Evolutionary conservation across 2,329 filamentous ascomycete species (phyloP), one percentile per base, ranked within the genome.

Genomic region (Hymenotorrendiella dingleyae): DNA sequence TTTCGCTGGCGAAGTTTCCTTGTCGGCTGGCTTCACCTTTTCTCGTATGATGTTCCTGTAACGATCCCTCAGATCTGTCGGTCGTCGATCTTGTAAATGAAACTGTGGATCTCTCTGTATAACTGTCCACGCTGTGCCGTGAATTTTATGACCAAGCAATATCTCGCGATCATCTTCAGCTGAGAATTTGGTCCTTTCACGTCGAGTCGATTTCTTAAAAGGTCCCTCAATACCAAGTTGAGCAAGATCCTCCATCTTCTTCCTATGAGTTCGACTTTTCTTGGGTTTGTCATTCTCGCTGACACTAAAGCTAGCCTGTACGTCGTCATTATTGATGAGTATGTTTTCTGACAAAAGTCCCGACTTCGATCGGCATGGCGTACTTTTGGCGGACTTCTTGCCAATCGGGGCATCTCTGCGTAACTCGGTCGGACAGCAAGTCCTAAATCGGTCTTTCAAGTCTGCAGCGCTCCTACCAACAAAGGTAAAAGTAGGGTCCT

Each of bases 361-460:
- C 12, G 71, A 70, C 47, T 69, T 76, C 3, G 63, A 59, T 48
- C 65, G 71, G 36, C 49, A 53, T 47, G 57, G 46, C 52, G 54
- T 28, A 6, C 16, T 28, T 9, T 12, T 36, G 12, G 28, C 30
- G n/a, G 22, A 14, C 9, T 45, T 57, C 39, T 24, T 46, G 36
- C 39, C 41, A 24, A 17, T 49, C 24, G 14, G 23, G 33, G 21
- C 37, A 17, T 66, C 67, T 19, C 64, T 64, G 36, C 74, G 71
- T 27, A 82, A 66, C 57, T 82, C 79, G 24, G 72, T 70, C 0
- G 79, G 79, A 48, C 78, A 82, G 56, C 78, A 82, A 3, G 79
- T 83, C 37, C 79, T 70, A 55, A 82, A 83, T 10, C 80, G 69
- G 58, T 83, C 79, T 57, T 83, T 83, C 38, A 83, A 59, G 54